Evolutionary conservation across 2,329 filamentous ascomycete genomes (phyloP), one percentile per base, ranked within the genome.

Genomic region (Cercospora brassicicola): DNA sequence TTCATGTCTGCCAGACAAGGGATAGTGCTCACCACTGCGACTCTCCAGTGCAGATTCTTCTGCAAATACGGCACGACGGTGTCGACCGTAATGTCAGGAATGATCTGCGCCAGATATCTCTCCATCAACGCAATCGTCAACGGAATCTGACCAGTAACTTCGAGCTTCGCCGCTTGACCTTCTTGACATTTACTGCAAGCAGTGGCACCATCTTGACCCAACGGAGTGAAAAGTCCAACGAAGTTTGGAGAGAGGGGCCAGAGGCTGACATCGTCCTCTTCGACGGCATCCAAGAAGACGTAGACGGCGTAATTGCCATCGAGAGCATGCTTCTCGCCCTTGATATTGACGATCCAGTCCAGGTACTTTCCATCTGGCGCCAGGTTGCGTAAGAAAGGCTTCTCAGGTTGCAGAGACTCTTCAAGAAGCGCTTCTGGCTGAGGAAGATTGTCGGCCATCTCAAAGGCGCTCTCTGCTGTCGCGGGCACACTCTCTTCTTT

Each of bases 31-130:
- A 66, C 64, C n/a, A 61, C 60, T 4, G 64, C 64, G 7, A 66
- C 64, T 11, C 64, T 62, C 64, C 64, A 66, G 18, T 66, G 64
- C 59, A 66, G 33, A 9, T 66, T 66, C 18, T 57, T 61, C 33
- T 62, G 51, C 33, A 66, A 18, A 48, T 66, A 66, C n/a, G 64
- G 64, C 28, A 39, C 64, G 3, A 66, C 59, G 8, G 60, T 61
- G 10, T 66, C 23, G 13, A 57, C 64, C 42, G 33, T 53, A 33
- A 66, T 55, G 11, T 61, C 59, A 2, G 57, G 64, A 33, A 48
- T 66, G n/a, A 39, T 62, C 15, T 42, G 59, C 33, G n/a, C 59
- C 31, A 60, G 61, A 42, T 53, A 66, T 33, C 59, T 62, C 45
- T 57, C 36, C 36, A 62, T 55, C 64, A 66, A 56, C 13, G 64